Evolutionary conservation across 352 stramenopile genomes (phyloP).

Genomic region (Phytopythium cucurbitacearum): DNA sequence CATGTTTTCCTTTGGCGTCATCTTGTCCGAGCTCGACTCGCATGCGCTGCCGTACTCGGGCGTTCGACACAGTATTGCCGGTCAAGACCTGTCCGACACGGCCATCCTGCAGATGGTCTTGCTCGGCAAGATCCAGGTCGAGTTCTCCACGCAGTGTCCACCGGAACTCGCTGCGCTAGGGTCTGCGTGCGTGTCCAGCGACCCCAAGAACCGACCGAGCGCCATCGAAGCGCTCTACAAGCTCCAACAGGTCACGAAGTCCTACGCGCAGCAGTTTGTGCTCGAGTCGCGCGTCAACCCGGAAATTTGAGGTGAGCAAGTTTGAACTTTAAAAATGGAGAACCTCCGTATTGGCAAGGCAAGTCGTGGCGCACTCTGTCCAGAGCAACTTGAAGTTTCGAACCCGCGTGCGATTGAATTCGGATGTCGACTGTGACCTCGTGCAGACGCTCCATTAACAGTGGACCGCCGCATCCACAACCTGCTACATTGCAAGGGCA

Average conservation of each 20-base stretch:
- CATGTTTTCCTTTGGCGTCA: slow-evolving; percentile 47
- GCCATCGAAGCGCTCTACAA: slow-evolving; percentile 27
- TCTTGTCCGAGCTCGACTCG: slow-evolving; percentile 39
- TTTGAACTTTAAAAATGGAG: no score
- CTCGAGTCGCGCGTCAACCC: no score
- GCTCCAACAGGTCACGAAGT: slow-evolving; percentile 28
- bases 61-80: slow-evolving; percentile 14
- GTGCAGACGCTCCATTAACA: no score
- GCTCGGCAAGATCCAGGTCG: slow-evolving; percentile 18
- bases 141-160: slow-evolving; percentile 26
- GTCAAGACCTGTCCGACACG: slow-evolving; percentile 18
- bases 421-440: no score
- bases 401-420: no score
- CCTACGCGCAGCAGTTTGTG: no score
- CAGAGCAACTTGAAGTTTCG: no score
- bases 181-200: slow-evolving; percentile 26
- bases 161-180: slow-evolving; percentile 22
- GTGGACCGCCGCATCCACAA: no score
- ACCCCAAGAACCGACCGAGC: slow-evolving; percentile 25
- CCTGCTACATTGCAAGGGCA: no score
- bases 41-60: slow-evolving; percentile 23
- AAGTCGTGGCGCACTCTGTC: no score
- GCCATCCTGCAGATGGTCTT: slow-evolving; percentile 44
- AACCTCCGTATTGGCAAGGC: no score
- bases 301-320: no score